Evolutionary conservation across 2,329 filamentous ascomycete species (phyloP).

Genomic region (Periconia digitata): DNA sequence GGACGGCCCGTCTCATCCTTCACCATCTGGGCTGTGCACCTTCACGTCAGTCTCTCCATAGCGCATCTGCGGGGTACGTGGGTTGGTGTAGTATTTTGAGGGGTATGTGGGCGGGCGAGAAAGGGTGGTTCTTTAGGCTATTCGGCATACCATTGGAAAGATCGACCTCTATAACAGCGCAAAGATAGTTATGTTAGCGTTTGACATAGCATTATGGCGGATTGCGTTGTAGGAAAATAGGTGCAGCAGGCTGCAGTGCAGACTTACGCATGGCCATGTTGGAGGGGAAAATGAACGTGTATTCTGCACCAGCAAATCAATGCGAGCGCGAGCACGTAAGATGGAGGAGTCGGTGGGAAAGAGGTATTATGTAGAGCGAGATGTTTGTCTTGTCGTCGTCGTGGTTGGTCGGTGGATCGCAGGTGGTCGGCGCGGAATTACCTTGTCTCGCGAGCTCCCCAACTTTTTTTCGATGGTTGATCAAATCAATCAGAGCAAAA

Average conservation of each 20-base stretch:
- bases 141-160: constrained; percentile 76
- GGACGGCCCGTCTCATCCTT: constrained; percentile 97
- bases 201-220: not conserved
- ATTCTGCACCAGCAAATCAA: not conserved
- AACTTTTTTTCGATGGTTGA: not conserved
- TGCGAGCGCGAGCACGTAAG: not conserved
- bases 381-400: too few relatives aligned
- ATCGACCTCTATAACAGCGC: constrained; percentile 75
- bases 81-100: constrained; percentile 2
- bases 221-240: not conserved
- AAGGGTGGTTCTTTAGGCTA: too few relatives aligned
- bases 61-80: constrained; percentile 9
- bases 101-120: not conserved
- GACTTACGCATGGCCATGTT: constrained; percentile 47
- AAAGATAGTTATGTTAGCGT: constrained; percentile 27
- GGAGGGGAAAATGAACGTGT: constrained; percentile 5
- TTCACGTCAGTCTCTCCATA: constrained; percentile 24
- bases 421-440: too few relatives aligned
- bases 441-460: too few relatives aligned
- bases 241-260: constrained; percentile 18
- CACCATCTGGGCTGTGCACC: constrained; percentile 67
- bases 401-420: too few relatives aligned
- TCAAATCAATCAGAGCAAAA: too few relatives aligned
- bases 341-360: too few relatives aligned
- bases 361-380: too few relatives aligned